A percentile compares a stretch with the other conserved stretches of the same genome.
Evolutionary conservation across 2,329 filamentous ascomycete genomes (phyloP).

Genomic region (Paecilomyces sp.): DNA sequence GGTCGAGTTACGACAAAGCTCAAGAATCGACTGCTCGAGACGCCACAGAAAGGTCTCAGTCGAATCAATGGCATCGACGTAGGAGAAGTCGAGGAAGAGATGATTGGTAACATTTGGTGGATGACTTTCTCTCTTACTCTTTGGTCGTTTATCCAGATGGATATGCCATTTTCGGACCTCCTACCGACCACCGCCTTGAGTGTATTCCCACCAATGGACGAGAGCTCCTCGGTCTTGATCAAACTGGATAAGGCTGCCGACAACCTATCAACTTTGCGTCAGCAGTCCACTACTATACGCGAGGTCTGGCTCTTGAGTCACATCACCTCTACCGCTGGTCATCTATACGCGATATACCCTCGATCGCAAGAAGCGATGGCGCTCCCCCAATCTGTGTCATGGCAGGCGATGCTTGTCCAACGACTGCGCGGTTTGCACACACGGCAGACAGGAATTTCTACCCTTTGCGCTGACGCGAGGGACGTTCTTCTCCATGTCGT

Average conservation of each 20-base stretch:
- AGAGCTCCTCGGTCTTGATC: constrained; percentile 10
- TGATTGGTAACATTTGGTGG: constrained; percentile 35
- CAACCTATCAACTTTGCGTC: constrained; percentile 11
- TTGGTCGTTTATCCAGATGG: constrained; percentile 33
- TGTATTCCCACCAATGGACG: constrained; percentile 13
- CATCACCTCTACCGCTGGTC: constrained; percentile 10
- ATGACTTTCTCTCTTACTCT: constrained; percentile 31
- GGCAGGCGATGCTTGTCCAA: constrained; percentile 7
- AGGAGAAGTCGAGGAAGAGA: constrained; percentile 33
- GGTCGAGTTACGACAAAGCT: constrained; percentile 24
- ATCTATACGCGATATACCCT: constrained; percentile 10
- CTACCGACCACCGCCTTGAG: constrained; percentile 6
- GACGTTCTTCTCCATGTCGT: constrained; percentile 6
- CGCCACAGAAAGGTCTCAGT: constrained; percentile 15
- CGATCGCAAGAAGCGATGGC: constrained; percentile 2
- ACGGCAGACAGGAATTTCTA: constrained; percentile 2
- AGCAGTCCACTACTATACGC: constrained; percentile 8
- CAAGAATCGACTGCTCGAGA: constrained; percentile 19
- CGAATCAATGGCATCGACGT: constrained; percentile 38
- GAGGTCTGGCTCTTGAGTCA: constrained; percentile 13
- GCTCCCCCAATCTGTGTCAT: constrained; percentile 1
- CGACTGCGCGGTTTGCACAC: constrained; percentile 5
- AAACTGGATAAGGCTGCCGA: constrained; percentile 10
- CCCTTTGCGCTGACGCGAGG: constrained; percentile 7
- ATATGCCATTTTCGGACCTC: constrained; percentile 13